Percentiles rank a stretch among this genome's conserved stretches.
Conservation (phyloP, 371 early-diverging fungal genomes). For the Mucor lusitanicus region DNA sequence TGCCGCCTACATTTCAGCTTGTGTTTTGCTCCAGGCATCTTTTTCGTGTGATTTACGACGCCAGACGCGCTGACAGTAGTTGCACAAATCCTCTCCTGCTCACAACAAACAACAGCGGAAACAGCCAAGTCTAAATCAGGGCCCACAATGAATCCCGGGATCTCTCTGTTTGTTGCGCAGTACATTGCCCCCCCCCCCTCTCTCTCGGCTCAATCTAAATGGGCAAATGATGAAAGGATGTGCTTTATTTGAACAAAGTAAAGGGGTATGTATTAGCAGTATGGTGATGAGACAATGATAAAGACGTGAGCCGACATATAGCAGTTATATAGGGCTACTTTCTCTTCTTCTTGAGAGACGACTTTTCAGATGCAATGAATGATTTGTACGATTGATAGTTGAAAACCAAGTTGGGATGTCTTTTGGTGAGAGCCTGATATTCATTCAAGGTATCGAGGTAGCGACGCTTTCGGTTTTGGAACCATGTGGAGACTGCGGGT, state of each 20-base stretch:
- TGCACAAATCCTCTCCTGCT: too few species aligned
- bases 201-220: too few species aligned
- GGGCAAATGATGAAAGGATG: background rate
- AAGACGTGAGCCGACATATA: background rate
- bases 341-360: constrained; percentile 2
- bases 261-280: background rate
- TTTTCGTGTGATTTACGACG: too few species aligned
- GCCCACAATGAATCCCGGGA: background rate
- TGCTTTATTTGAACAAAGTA: background rate
- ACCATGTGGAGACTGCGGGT: constrained; percentile 47
- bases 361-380: constrained; percentile 10
- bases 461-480: constrained; percentile 45
- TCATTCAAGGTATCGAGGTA: constrained; percentile 29
- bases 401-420: constrained; percentile 28
- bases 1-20: background rate
- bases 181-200: too few species aligned
- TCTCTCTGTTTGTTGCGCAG: background rate
- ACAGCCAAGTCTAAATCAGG: background rate
- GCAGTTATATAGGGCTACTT: background rate
- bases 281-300: background rate
- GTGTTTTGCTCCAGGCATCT: too few species aligned
- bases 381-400: constrained; percentile 28
- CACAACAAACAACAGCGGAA: too few species aligned
- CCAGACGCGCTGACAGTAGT: background rate
- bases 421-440: constrained; percentile 17